Conservation (phyloP, 768 basidiomycete species). For the Thelephora ganbajun region DNA sequence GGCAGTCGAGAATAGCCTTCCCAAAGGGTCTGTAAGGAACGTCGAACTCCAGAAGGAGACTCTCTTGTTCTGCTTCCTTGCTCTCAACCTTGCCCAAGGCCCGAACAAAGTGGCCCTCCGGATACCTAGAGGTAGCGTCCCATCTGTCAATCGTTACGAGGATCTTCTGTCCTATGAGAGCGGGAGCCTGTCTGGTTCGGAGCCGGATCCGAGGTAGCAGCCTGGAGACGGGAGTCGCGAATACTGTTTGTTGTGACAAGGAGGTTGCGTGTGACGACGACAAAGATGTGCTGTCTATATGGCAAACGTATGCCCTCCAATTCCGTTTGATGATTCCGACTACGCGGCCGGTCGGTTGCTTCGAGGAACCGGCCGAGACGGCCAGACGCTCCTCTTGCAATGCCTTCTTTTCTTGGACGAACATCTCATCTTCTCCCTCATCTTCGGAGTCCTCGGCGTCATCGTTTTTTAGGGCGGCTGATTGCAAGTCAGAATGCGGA, state of each 20-base stretch:
- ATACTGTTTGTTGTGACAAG: conserved; percentile 78
- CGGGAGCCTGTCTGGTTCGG: conserved; percentile 86
- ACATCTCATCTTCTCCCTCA: conserved; percentile 25
- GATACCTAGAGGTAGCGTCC: conserved; percentile 79
- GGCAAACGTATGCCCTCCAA: conserved; percentile 96
- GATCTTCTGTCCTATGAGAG: conserved; percentile 85
- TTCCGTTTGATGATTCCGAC: conserved; percentile 91
- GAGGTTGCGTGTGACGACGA: conserved; percentile 68
- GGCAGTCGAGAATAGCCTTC: conserved; percentile 83
- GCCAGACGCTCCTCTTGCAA: conserved; percentile 11
- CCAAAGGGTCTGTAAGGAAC: conserved; percentile 95
- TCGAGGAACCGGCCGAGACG: conserved; percentile 30
- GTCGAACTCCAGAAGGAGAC: conserved; percentile 84
- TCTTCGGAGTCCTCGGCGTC: conserved; percentile 71
- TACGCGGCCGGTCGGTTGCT: conserved; percentile 83
- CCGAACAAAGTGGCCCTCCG: conserved; percentile 94
- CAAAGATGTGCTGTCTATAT: conserved; percentile 83
- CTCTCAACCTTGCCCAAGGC: conserved; percentile 83
- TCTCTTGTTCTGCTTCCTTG: conserved; percentile 95
- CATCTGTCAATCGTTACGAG: conserved; percentile 91
- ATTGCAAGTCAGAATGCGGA: conserved; percentile 1
- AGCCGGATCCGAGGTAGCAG: conserved; percentile 88
- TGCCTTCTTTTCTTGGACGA: conserved; percentile 17
- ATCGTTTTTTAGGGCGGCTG: conserved; percentile 76
- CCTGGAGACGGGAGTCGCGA: conserved; percentile 86